These are phyloP conservation scores for Ceratocystis alfenasii DNA, from an alignment of 2,329 filamentous ascomycete species.

Conservation along the genomic window DNA sequence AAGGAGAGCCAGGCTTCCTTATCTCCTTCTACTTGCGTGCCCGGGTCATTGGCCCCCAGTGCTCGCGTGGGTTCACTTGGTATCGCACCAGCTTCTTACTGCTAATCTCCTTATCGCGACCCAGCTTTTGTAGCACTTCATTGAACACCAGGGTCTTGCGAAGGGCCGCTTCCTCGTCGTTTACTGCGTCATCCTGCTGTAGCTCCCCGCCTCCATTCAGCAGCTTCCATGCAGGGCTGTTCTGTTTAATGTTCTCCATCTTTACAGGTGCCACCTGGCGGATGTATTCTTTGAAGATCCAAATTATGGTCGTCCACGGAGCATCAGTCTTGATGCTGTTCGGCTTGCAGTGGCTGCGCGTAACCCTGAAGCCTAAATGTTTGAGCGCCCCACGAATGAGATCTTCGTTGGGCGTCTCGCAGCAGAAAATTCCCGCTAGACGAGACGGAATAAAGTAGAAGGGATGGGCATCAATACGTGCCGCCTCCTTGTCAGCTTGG, in stretches of 20 bases:
- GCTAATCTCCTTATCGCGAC: slow-evolving; percentile 46
- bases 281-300: slow-evolving; percentile 85
- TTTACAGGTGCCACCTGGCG: slow-evolving; percentile 70
- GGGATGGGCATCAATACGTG: slow-evolving; percentile 58
- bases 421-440: slow-evolving; percentile 66
- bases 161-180: slow-evolving; percentile 31
- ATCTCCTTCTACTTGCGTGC: slow-evolving; percentile 32
- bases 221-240: slow-evolving; percentile 61
- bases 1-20: slow-evolving; percentile 26
- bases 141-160: slow-evolving; percentile 60
- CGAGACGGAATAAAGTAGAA: slow-evolving; percentile 76
- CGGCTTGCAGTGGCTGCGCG: slow-evolving; percentile 76
- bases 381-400: slow-evolving; percentile 69
- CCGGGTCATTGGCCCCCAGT: slow-evolving; percentile 78
- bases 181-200: slow-evolving; percentile 22
- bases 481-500: slow-evolving; percentile 41
- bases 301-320: slow-evolving; percentile 81
- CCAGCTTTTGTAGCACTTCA: slow-evolving; percentile 62
- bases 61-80: slow-evolving; percentile 76
- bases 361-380: slow-evolving; percentile 68
- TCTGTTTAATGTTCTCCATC: slow-evolving; percentile 54
- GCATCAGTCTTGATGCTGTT: slow-evolving; percentile 91
- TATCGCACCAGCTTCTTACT: slow-evolving; percentile 67
- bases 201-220: slow-evolving; percentile 32
- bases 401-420: slow-evolving; percentile 65